Evolutionary conservation across 441 rosid species (phyloP).

Genomic region (Croton setiger): DNA sequence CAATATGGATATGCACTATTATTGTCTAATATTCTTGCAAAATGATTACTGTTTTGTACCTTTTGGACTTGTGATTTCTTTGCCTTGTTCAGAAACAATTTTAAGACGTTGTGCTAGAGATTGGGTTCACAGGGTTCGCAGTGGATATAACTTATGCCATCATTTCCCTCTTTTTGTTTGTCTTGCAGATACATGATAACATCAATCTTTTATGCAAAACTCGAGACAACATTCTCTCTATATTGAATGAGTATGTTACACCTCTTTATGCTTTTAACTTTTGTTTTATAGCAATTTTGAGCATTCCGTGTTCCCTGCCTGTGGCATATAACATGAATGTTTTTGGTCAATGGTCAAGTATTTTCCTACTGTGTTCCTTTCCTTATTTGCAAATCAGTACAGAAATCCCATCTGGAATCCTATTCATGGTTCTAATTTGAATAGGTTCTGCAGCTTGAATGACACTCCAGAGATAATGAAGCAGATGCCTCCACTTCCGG

Average conservation of each 20-base stretch:
- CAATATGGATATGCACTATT: neutral
- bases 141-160: neutral
- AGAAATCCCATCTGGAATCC: neutral
- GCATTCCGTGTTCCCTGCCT: neutral
- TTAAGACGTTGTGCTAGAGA: neutral
- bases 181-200: constrained; percentile 69
- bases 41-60: neutral
- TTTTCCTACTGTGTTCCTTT: neutral
- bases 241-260: constrained; percentile 66
- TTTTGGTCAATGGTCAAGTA: neutral
- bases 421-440: constrained; percentile 17
- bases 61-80: neutral
- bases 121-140: neutral
- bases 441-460: constrained; percentile 52
- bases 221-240: constrained; percentile 71
- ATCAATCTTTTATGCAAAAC: constrained; percentile 58
- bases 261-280: constrained; percentile 13
- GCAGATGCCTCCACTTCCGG: constrained; percentile 91
- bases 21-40: neutral
- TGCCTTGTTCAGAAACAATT: neutral
- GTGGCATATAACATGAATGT: neutral
- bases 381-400: neutral
- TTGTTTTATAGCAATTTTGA: neutral
- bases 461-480: constrained; percentile 85
- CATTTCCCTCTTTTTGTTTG: neutral